Evolutionary conservation across 164 flowering plant genomes (phyloP), one percentile per base, ranked within the genome.

Genomic region (Tetrastigma voinierianum): DNA sequence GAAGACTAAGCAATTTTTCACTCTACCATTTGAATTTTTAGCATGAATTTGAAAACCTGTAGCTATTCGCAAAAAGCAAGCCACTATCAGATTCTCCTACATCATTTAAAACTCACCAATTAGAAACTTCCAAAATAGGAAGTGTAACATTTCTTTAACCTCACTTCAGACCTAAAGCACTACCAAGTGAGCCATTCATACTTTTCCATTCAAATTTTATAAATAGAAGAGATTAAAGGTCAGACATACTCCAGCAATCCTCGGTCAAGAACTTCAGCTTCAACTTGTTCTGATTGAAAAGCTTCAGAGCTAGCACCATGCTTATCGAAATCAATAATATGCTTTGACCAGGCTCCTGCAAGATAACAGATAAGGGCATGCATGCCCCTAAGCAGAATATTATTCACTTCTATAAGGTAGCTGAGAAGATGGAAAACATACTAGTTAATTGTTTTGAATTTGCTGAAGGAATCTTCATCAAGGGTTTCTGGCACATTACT

Each of bases 401-500:
- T 25, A 20, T 44, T 58, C 20, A n/a, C 32, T 59, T 59, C 15
- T 16, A 10, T 20, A n/a, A 17, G n/a, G 47, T n/a, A n/a, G 55
- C 15, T 44, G 4, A 23, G 40, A 24, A 40, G 21, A 25, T n/a
- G 25, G 4, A 2, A 13, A 51, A 18, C 58, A 65, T 68, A 87
- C 93, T 87, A 74, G 59, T 65, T 58, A 72, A 64, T 59, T 55
- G 45, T 4, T 51, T 70, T 21, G 67, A 57, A 55, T 70, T 67
- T 43, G 65, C 40, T 16, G 66, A 55, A 53, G 74, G 62, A 54
- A 51, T 59, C 61, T 67, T 57, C 46, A 18, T 62, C 45, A 91
- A 66, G 9, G 75, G 66, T 75, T 90, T 95, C 58, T 87, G 95
- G 83, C 99, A 95, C 94, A 88, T 77, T 8, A 71, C 40, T 1